These are phyloP conservation scores for Plectranthus barbatus DNA, from an alignment of 257 asterid genomes.

Conservation along the genomic window DNA sequence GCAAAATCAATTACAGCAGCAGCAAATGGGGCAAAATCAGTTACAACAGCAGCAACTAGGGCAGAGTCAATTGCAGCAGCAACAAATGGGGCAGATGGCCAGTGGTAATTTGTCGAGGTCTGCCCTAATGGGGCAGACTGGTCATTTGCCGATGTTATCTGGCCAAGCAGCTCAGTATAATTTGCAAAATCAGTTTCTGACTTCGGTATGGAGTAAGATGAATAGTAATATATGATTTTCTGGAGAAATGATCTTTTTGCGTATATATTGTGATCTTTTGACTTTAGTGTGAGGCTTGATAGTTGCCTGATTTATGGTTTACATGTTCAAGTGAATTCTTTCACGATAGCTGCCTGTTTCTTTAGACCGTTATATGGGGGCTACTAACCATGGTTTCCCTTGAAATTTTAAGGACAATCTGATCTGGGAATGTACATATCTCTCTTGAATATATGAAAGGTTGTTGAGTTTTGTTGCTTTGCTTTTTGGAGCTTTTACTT, in stretches of 20 bases:
- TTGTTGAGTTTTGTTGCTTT: neutral
- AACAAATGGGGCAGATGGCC: conserved; percentile 52
- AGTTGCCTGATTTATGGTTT: neutral
- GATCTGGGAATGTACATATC: neutral
- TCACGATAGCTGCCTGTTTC: neutral
- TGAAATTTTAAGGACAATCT: neutral
- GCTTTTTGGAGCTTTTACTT: neutral
- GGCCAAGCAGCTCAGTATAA: conserved; percentile 76
- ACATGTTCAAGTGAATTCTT: conserved; percentile 1
- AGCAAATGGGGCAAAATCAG: conserved; percentile 32
- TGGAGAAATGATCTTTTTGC: neutral
- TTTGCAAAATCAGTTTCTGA: conserved; percentile 61
- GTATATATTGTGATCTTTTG: neutral
- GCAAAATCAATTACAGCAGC: conserved; percentile 29
- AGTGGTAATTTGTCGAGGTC: conserved; percentile 56
- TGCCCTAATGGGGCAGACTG: conserved; percentile 69
- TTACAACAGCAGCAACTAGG: conserved; percentile 30
- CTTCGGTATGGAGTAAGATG: conserved; percentile 48
- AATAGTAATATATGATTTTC: neutral
- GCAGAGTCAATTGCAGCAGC: conserved; percentile 36
- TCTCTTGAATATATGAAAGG: conserved; percentile 1
- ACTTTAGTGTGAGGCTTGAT: neutral
- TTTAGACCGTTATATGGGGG: neutral
- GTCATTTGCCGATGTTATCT: conserved; percentile 68
- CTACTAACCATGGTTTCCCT: neutral